Evolutionary conservation across 192 early-diverging fungal genomes (phyloP).

Genomic region (Martensiomyces pterosporus): DNA sequence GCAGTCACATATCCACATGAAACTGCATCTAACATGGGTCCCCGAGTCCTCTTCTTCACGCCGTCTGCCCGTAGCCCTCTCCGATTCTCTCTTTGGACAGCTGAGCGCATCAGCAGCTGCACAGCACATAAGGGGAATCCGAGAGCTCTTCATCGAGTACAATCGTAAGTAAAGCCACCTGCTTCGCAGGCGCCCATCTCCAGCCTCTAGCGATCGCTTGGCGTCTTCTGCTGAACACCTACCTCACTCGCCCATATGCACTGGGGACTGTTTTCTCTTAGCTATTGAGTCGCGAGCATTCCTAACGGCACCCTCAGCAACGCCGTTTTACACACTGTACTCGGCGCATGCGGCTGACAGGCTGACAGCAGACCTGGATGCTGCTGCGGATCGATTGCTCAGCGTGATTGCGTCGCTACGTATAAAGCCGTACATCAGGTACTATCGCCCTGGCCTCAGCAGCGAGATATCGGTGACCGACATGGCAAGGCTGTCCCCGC

Average conservation of each 20-base stretch:
- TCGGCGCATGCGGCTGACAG: conserved; percentile 33
- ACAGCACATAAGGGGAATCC: conserved; percentile 29
- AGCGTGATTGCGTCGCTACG: conserved; percentile 43
- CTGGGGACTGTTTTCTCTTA: conserved; percentile 13
- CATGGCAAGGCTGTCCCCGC: background rate
- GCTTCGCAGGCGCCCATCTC: too few species aligned
- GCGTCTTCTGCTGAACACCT: too few species aligned
- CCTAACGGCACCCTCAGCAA: conserved; percentile 45
- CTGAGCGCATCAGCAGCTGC: conserved; percentile 36
- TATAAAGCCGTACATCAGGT: conserved; percentile 35
- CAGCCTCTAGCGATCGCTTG: too few species aligned
- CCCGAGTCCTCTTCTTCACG: too few species aligned
- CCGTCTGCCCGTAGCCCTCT: too few species aligned
- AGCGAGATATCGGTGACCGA: background rate
- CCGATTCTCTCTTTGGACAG: conserved; percentile 33
- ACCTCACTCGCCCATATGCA: too few species aligned
- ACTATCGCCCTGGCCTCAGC: conserved; percentile 24
- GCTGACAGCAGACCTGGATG: conserved; percentile 31
- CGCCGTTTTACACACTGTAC: conserved; percentile 48
- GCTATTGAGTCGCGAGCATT: conserved; percentile 50
- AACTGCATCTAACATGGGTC: too few species aligned
- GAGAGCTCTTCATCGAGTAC: conserved; percentile 49
- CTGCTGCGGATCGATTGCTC: conserved; percentile 39
- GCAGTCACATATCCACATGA: too few species aligned
- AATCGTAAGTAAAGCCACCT: conserved; percentile 50